Percentiles rank a stretch among this genome's conserved stretches.
These are phyloP conservation scores for Phaeomoniella chlamydospora DNA, from an alignment of 2,329 filamentous ascomycete genomes.

Conservation along the genomic window DNA sequence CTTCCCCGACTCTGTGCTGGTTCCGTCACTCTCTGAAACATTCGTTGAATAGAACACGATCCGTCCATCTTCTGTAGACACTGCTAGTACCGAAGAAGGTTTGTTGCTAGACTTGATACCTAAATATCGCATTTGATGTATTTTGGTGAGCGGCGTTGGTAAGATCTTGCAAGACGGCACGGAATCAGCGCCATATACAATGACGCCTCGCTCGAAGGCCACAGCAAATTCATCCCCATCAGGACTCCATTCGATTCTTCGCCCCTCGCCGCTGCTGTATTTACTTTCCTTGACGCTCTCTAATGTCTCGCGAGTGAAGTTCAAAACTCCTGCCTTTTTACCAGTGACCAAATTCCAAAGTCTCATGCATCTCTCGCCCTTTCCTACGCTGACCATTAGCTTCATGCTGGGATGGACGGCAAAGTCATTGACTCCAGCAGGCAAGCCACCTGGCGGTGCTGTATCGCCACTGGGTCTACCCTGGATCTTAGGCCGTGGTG, in stretches of 20 bases:
- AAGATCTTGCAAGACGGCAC: constrained; percentile 62
- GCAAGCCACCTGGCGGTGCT: constrained; percentile 62
- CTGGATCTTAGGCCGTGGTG: constrained; percentile 63
- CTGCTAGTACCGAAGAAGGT: constrained; percentile 39
- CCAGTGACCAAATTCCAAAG: constrained; percentile 95
- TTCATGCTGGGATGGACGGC: constrained; percentile 94
- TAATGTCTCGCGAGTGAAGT: constrained; percentile 62
- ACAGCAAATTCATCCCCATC: constrained; percentile 75
- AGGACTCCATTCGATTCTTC: constrained; percentile 66
- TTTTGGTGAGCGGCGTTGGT: constrained; percentile 55
- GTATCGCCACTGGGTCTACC: constrained; percentile 84
- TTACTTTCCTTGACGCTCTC: constrained; percentile 61
- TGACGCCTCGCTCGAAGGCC: constrained; percentile 69
- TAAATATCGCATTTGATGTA: constrained; percentile 71
- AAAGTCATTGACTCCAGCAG: constrained; percentile 86
- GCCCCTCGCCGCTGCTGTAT: constrained; percentile 67
- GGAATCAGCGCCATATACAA: constrained; percentile 70
- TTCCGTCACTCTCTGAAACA: constrained; percentile 27
- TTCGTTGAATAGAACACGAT: constrained; percentile 70
- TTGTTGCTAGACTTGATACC: constrained; percentile 31
- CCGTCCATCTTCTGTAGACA: constrained; percentile 82
- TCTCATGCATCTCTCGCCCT: constrained; percentile 80
- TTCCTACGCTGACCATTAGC: constrained; percentile 84
- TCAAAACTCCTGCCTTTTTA: constrained; percentile 85
- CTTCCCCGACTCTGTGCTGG: constrained; percentile 13